phyloP scores from a whole-genome alignment of 1,284 basidiomycete genomes.

The Ustilago trichophora region DNA sequence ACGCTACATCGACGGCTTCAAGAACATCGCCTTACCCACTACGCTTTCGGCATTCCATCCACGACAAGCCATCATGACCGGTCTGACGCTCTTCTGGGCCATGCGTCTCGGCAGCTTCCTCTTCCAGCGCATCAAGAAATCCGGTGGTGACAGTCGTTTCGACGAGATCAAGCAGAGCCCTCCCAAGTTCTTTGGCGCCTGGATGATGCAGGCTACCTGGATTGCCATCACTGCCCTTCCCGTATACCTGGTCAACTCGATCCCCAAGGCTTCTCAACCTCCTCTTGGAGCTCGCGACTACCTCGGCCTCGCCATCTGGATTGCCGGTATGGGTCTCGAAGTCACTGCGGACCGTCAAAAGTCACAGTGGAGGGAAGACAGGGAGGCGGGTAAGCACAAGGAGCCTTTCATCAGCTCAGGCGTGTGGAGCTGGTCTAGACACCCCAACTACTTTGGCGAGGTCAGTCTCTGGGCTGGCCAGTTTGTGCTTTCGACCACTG shows the following conservation, averaged over 20 bases:
- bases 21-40: conserved; percentile 34
- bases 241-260: conserved; percentile 70
- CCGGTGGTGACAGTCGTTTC: conserved; percentile 75
- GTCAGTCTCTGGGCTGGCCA: conserved; percentile 79
- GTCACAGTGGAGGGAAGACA: conserved; percentile 74
- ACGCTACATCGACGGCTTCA: conserved; percentile 42
- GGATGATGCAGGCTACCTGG: conserved; percentile 81
- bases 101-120: conserved; percentile 75
- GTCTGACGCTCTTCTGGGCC: conserved; percentile 74
- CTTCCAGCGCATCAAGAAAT: conserved; percentile 70
- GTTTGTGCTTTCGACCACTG: conserved; percentile 70
- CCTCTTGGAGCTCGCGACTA: conserved; percentile 74
- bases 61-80: conserved; percentile 73
- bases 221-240: conserved; percentile 74
- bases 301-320: conserved; percentile 73
- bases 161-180: conserved; percentile 76
- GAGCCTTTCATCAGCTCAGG: conserved; percentile 79
- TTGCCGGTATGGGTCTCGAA: conserved; percentile 52
- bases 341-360: conserved; percentile 74
- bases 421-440: conserved; percentile 77
- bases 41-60: conserved; percentile 71
- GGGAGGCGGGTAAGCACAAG: conserved; percentile 76
- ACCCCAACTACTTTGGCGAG: conserved; percentile 84
- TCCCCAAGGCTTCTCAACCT: conserved; percentile 73
- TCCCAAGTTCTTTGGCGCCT: conserved; percentile 73